A percentile compares a stretch with the other conserved stretches of the same genome.
Evolutionary conservation across 345 rosid species (phyloP).

Genomic region (Anacardium occidentale): DNA sequence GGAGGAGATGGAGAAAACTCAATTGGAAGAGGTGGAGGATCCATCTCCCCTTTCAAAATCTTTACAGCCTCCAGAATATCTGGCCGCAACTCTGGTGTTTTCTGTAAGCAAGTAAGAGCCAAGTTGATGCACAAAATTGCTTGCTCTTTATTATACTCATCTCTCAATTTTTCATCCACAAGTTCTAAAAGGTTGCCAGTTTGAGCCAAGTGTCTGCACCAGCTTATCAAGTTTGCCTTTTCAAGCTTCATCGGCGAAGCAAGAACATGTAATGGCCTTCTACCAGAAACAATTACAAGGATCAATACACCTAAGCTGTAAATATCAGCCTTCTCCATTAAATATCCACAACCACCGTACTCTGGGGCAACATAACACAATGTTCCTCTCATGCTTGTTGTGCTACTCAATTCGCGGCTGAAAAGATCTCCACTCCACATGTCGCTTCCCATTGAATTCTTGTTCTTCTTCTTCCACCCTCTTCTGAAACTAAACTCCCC

Average conservation of each 20-base stretch:
- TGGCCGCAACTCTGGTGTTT: slow-evolving; percentile 81
- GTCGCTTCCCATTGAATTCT: slow-evolving; percentile 64
- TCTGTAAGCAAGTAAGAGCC: slow-evolving; percentile 84
- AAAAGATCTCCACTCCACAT: slow-evolving; percentile 96
- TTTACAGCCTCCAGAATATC: slow-evolving; percentile 75
- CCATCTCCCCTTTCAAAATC: slow-evolving; percentile 90
- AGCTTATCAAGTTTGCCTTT: slow-evolving; percentile 88
- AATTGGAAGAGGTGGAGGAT: slow-evolving; percentile 56
- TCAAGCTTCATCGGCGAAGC: slow-evolving; percentile 97
- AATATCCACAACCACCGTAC: slow-evolving; percentile 77
- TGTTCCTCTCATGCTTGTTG: slow-evolving; percentile 99
- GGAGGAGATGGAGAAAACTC: slow-evolving; percentile 97
- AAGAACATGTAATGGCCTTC: slow-evolving; percentile 90
- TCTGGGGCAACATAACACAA: slow-evolving; percentile 96
- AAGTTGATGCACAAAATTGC: slow-evolving; percentile 84
- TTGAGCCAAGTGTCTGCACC: slow-evolving; percentile 95
- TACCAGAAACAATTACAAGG: slow-evolving; percentile 86
- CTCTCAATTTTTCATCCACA: slow-evolving; percentile 82
- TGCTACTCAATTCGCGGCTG: slow-evolving; percentile 96
- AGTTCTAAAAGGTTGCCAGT: slow-evolving; percentile 78
- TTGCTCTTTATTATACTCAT: slow-evolving; percentile 66
- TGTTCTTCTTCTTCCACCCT: slow-evolving; percentile 66
- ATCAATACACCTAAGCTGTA: slow-evolving; percentile 93
- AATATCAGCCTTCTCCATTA: slow-evolving; percentile 96
- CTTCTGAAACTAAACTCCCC: slow-evolving; percentile 94